Conservation (phyloP, 2,329 filamentous ascomycete genomes). For the Talaromyces sp. region DNA sequence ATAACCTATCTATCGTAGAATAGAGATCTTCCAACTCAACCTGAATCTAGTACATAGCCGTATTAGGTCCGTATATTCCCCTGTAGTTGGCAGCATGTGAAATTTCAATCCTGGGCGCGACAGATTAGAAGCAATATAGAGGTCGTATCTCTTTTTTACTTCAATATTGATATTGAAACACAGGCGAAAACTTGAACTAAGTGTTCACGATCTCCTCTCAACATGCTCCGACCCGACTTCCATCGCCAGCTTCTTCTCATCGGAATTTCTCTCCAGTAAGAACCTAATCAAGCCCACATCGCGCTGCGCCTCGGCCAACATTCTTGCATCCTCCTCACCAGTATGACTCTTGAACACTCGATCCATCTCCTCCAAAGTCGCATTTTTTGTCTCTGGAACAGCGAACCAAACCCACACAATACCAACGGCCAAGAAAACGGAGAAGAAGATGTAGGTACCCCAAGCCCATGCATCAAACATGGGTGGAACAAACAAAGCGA, state of each 20-base stretch:
- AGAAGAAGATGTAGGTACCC: slow-evolving; percentile 59
- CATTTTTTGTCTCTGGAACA: slow-evolving; percentile 54
- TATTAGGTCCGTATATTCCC: no score
- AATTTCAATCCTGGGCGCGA: no score
- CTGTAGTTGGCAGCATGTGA: no score
- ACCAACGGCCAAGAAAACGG: slow-evolving; percentile 46
- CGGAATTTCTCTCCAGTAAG: neutral
- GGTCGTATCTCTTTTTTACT: neutral
- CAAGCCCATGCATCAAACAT: slow-evolving; percentile 57
- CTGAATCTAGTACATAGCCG: no score
- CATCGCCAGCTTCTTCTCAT: neutral
- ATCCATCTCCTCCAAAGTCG: slow-evolving; percentile 53
- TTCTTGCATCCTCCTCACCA: slow-evolving; percentile 10
- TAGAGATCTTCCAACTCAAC: no score
- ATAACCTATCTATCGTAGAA: no score
- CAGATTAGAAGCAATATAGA: neutral
- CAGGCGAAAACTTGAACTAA: neutral
- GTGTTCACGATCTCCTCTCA: neutral
- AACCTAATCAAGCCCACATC: neutral
- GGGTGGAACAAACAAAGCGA: slow-evolving; percentile 61
- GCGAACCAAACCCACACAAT: slow-evolving; percentile 48
- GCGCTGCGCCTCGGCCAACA: slow-evolving; percentile 3
- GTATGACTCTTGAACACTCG: slow-evolving; percentile 21
- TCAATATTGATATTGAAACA: neutral
- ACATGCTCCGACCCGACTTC: neutral